These are phyloP conservation scores for Juglanconis oblonga DNA, from an alignment of 2,329 filamentous ascomycete genomes.

Conservation along the genomic window DNA sequence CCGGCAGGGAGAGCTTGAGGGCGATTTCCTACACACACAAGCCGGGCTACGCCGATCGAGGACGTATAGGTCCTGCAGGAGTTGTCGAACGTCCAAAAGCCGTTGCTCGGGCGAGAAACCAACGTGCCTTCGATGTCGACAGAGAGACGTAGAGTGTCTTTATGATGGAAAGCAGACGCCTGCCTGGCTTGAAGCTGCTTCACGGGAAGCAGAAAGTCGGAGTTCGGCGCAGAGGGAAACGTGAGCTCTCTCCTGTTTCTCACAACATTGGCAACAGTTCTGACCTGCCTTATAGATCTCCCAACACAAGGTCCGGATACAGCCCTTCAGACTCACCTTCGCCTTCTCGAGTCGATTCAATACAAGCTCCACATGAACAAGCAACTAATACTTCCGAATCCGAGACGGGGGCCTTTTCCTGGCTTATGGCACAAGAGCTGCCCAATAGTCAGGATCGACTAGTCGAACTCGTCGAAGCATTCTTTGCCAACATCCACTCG, in stretches of 20 bases:
- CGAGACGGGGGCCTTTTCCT: neutral
- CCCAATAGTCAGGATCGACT: neutral
- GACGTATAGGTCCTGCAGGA: conserved; percentile 19
- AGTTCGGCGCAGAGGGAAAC: neutral
- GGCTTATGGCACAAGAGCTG: neutral
- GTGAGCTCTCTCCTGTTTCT: neutral
- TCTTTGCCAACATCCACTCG: conserved; percentile 22
- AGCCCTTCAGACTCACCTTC: neutral
- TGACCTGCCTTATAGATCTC: neutral
- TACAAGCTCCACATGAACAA: neutral
- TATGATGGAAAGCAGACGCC: conserved; percentile 20
- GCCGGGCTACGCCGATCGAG: conserved; percentile 15
- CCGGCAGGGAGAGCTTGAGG: neutral
- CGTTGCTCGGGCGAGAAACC: conserved; percentile 19
- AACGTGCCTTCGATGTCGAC: conserved; percentile 16
- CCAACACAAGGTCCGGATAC: neutral
- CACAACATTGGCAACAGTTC: neutral
- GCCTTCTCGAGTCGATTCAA: neutral
- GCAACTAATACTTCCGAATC: neutral
- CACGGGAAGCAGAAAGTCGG: neutral
- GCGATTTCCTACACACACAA: conserved; percentile 13
- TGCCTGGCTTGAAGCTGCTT: conserved; percentile 18
- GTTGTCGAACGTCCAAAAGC: conserved; percentile 18
- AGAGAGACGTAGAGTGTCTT: conserved; percentile 12
- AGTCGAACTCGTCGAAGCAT: conserved; percentile 19